Percentiles rank a stretch among this genome's conserved stretches.
Conservation (phyloP, 441 rosid species). For the Erodium chrysanthum region DNA sequence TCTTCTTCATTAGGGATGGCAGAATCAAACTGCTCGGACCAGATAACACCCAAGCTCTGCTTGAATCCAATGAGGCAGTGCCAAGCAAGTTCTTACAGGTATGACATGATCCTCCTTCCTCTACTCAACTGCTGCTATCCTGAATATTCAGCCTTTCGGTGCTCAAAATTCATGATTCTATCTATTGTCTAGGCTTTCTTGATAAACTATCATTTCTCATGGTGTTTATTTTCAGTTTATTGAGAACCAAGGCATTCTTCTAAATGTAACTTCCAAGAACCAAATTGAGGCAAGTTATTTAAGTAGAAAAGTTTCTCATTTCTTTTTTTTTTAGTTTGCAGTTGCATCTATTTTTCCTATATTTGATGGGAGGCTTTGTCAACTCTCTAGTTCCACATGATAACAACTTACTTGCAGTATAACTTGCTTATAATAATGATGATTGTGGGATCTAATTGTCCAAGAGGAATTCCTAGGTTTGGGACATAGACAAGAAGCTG, state of each 20-base stretch:
- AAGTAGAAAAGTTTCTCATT: neutral
- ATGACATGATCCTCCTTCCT: constrained; percentile 9
- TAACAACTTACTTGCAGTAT: neutral
- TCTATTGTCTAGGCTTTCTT: neutral
- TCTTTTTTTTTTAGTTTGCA: neutral
- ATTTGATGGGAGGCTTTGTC: neutral
- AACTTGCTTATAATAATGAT: neutral
- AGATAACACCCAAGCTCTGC: constrained; percentile 58
- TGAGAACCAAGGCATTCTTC: constrained; percentile 58
- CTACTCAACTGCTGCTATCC: neutral
- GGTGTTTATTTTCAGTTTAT: constrained; percentile 40
- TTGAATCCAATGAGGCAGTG: constrained; percentile 51
- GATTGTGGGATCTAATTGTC: constrained; percentile 15
- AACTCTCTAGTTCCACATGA: neutral
- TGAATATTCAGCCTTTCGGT: too few relatives aligned
- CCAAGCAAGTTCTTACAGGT: constrained; percentile 77
- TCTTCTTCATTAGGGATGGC: constrained; percentile 48
- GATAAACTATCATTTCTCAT: constrained; percentile 6
- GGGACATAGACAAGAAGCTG: constrained; percentile 67
- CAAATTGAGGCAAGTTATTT: constrained; percentile 61
- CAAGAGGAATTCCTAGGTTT: constrained; percentile 39
- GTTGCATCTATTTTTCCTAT: neutral
- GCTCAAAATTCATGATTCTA: neutral
- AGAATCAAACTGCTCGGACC: constrained; percentile 70
- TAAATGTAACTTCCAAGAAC: constrained; percentile 58